A percentile compares a stretch with the other conserved stretches of the same genome.
These are phyloP conservation scores for Trematosphaeria pertusa DNA, from an alignment of 2,329 filamentous ascomycete species.

Conservation along the genomic window DNA sequence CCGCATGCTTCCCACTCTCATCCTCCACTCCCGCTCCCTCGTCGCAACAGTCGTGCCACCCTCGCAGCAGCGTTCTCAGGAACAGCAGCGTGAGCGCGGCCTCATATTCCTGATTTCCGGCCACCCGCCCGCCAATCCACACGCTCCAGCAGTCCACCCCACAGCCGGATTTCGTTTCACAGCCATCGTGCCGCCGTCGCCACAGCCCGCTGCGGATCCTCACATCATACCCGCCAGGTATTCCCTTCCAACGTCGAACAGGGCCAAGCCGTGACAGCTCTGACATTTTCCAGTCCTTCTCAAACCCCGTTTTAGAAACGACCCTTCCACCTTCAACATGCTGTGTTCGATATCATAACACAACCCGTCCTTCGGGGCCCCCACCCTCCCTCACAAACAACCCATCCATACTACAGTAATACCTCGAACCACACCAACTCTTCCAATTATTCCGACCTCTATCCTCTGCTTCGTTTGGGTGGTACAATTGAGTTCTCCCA, in stretches of 20 bases:
- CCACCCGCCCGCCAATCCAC: slow-evolving; percentile 15
- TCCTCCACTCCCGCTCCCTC: not conserved
- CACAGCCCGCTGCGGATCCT: slow-evolving; percentile 42
- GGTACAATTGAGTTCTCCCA: too few relatives aligned
- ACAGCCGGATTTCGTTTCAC: slow-evolving; percentile 24
- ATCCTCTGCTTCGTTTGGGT: too few relatives aligned
- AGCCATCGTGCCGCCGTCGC: slow-evolving; percentile 36
- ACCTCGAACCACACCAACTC: slow-evolving; percentile 6
- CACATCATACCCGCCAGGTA: slow-evolving; percentile 42
- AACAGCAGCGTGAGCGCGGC: slow-evolving; percentile 10
- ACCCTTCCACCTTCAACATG: slow-evolving; percentile 39
- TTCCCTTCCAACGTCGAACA: slow-evolving; percentile 30
- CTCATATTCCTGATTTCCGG: slow-evolving; percentile 5
- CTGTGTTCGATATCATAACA: slow-evolving; percentile 47
- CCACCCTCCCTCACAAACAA: slow-evolving; percentile 20
- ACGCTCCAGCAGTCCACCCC: slow-evolving; percentile 12
- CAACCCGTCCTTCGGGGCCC: slow-evolving; percentile 45
- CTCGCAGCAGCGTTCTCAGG: slow-evolving; percentile 6
- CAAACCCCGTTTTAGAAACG: slow-evolving; percentile 39
- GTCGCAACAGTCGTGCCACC: slow-evolving; percentile 5
- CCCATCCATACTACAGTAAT: slow-evolving; percentile 21
- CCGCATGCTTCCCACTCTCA: slow-evolving; percentile 1
- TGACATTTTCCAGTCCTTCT: slow-evolving; percentile 28
- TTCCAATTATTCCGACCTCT: not conserved
- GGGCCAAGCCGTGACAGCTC: slow-evolving; percentile 24